phyloP scores from a whole-genome alignment of 2,329 filamentous ascomycete genomes.

The Colletotrichum sansevieriae region DNA sequence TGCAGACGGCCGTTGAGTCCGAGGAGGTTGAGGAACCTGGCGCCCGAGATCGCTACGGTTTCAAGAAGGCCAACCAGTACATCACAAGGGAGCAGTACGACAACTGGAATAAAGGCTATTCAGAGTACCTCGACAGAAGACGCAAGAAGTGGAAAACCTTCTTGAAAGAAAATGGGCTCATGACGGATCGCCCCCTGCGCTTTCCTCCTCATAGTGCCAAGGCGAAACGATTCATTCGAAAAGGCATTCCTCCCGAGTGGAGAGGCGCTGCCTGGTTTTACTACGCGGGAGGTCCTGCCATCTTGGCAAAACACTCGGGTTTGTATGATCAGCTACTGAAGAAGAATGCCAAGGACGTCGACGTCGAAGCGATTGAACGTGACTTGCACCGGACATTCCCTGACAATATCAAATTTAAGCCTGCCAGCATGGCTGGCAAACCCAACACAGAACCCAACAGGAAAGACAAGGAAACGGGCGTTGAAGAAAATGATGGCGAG shows the following conservation, averaged over 20 bases:
- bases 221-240: slow-evolving; percentile 90
- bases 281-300: slow-evolving; percentile 88
- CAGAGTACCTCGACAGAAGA: slow-evolving; percentile 79
- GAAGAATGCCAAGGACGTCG: slow-evolving; percentile 75
- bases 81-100: slow-evolving; percentile 84
- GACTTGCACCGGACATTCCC: slow-evolving; percentile 95
- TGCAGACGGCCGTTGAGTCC: slow-evolving; percentile 46
- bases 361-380: slow-evolving; percentile 91
- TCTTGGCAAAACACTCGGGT: slow-evolving; percentile 80
- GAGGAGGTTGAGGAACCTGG: slow-evolving; percentile 61
- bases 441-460: slow-evolving; percentile 41
- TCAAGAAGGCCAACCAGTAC: slow-evolving; percentile 88
- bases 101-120: slow-evolving; percentile 82
- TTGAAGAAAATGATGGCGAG: slow-evolving; percentile 43
- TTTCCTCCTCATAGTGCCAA: slow-evolving; percentile 87
- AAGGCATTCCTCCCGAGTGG: slow-evolving; percentile 94
- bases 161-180: slow-evolving; percentile 81
- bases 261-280: slow-evolving; percentile 98
- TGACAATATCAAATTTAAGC: slow-evolving; percentile 92
- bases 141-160: slow-evolving; percentile 85
- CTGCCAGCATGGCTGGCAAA: slow-evolving; percentile 56
- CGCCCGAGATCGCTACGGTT: slow-evolving; percentile 86
- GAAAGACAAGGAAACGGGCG: slow-evolving; percentile 5
- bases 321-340: slow-evolving; percentile 80
- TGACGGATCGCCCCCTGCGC: slow-evolving; percentile 76